Base-by-base conservation (phyloP, 2,329 filamentous ascomycete species). In the Tolypocladium nubicola region DNA sequence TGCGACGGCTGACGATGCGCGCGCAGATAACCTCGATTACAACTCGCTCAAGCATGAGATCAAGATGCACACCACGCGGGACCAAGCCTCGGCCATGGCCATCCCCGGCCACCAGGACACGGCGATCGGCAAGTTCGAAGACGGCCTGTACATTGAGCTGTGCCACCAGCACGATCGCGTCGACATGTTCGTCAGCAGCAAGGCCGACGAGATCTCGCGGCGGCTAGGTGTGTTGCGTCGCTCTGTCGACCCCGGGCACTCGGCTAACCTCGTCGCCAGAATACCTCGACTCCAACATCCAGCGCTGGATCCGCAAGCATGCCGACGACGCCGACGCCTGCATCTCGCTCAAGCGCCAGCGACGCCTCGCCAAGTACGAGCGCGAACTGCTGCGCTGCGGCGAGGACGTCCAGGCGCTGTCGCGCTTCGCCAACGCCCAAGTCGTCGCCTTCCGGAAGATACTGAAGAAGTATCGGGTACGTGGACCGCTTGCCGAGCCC, bases 31-130 rank as follows among this genome's bases (percentile, higher is more conserved):
- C 72, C 84, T 95, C 72, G 90, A 94, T 71, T 95, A 95, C 77
- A 90, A 93, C 70, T 88, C 88, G 53, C 81, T 95, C 61, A 95
- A 95, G 73, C 81, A 89, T 70, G 80, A 89, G 66, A 93, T 95
- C 76, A 94, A 93, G 71, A 81, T 81, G 59, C 83, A 90, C 68
- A 95, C 90, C 1, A 87, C 85, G 14, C 82, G 80, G 50, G 83
- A 86, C 70, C 83, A 88, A 65, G 86, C 85, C 53, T 77, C 77
- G 35, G 86, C 87, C 52, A 83, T 91, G 57, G 79, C 85, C 23
- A 92, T 94, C 56, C 89, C 89, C 1, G 88, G 88, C 19, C 83
- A 87, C 56, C 78, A 78, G 62, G 84, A 87, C 67, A 71, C 76
- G 10, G 72, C 77, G 1, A 76, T 87, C 30, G 71, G 74, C 63